Conservation (phyloP, 2,329 filamentous ascomycete species). For the Apiospora rasikravindrae region DNA sequence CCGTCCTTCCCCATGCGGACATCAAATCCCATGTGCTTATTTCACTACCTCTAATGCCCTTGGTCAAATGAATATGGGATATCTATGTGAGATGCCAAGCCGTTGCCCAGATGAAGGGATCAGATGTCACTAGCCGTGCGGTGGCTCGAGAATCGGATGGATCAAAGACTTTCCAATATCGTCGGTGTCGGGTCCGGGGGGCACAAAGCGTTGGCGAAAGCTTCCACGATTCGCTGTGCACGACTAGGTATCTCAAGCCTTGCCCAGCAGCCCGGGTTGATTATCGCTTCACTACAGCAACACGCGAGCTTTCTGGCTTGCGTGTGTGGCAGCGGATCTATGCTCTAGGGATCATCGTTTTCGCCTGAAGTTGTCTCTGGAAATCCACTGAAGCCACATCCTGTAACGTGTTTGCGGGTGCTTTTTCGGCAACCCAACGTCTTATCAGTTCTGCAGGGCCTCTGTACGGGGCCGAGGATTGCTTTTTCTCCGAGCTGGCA, state of each 20-base stretch:
- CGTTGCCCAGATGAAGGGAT: not conserved
- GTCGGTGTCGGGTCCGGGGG: not conserved
- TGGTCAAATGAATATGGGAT: not conserved
- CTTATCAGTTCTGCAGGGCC: not conserved
- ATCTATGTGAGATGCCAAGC: conserved; percentile 1
- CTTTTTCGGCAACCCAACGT: not conserved
- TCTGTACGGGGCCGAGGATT: conserved; percentile 2
- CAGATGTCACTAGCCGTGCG: not conserved
- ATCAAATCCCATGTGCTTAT: not conserved
- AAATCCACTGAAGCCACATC: not conserved
- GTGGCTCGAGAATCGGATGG: conserved; percentile 1
- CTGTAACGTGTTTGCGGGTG: conserved; percentile 9
- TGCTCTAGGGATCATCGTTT: not conserved
- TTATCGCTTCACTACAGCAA: too few relatives aligned
- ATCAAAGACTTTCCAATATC: not conserved
- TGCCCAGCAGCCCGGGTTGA: not conserved
- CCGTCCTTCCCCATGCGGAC: not conserved
- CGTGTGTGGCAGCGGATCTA: not conserved
- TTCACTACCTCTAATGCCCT: not conserved
- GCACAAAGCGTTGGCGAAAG: not conserved
- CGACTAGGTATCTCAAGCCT: not conserved
- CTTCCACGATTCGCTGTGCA: not conserved
- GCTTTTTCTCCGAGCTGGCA: not conserved
- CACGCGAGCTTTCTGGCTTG: not conserved
- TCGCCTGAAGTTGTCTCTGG: not conserved